A percentile compares a stretch with the other conserved stretches of the same genome.
Conservation (phyloP, 179 eudicot species). For the Spinacia oleracea region DNA sequence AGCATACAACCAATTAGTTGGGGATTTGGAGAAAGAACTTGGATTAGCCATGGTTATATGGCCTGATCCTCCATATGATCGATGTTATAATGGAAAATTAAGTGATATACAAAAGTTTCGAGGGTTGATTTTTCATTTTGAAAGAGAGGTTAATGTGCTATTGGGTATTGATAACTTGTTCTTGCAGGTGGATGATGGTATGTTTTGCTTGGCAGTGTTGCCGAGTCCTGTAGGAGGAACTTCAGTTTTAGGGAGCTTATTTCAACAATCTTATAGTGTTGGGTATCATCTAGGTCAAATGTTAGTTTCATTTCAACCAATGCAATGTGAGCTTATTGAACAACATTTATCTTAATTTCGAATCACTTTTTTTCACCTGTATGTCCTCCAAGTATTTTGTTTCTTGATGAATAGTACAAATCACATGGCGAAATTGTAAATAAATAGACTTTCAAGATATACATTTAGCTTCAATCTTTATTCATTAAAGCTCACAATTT, state of each 20-base stretch:
- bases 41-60: slow-evolving; percentile 12
- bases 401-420: no score
- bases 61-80: slow-evolving; percentile 28
- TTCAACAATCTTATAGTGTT: slow-evolving; percentile 27
- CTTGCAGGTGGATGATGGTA: slow-evolving; percentile 23
- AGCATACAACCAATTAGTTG: slow-evolving; percentile 23
- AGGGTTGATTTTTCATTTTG: slow-evolving; percentile 29
- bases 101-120: slow-evolving; percentile 3
- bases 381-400: no score
- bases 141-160: slow-evolving; percentile 12
- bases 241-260: slow-evolving; percentile 30
- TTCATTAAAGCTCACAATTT: no score
- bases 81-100: slow-evolving; percentile 27
- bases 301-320: slow-evolving; percentile 27
- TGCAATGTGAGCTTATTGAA: slow-evolving; percentile 20
- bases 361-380: no score
- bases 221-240: slow-evolving; percentile 33
- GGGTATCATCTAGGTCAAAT: slow-evolving; percentile 28
- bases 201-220: slow-evolving; percentile 30
- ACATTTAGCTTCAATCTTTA: no score
- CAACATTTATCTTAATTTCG: slow-evolving; percentile 1
- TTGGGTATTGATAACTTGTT: slow-evolving; percentile 17
- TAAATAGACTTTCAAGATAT: no score
- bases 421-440: no score
- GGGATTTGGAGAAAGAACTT: slow-evolving; percentile 21